These are phyloP conservation scores for Wickerhamiella galacta DNA, from an alignment of 805 yeast species.

Conservation along the genomic window DNA sequence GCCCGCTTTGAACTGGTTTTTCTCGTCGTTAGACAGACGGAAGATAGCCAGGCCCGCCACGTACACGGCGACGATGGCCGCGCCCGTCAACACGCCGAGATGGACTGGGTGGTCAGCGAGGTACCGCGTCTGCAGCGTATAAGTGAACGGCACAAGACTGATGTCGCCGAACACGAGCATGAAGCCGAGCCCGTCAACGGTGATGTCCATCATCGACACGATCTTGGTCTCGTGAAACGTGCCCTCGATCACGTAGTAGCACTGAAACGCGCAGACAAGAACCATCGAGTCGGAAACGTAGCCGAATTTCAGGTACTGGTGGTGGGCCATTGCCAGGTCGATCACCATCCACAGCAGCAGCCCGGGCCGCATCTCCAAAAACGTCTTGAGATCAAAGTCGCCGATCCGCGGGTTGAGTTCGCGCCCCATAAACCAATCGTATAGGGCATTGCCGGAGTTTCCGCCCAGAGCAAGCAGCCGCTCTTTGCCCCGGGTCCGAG, in stretches of 20 bases:
- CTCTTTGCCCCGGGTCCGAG: conserved; percentile 31
- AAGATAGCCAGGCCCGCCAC: conserved; percentile 62
- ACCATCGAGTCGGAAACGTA: conserved; percentile 53
- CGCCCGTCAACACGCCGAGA: conserved; percentile 29
- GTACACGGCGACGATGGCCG: conserved; percentile 32
- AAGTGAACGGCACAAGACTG: conserved; percentile 82
- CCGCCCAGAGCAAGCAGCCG: conserved; percentile 75
- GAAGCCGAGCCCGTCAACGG: conserved; percentile 93
- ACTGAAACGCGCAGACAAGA: conserved; percentile 52
- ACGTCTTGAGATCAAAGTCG: conserved; percentile 70
- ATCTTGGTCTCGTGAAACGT: conserved; percentile 81
- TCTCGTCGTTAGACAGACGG: conserved; percentile 70
- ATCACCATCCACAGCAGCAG: conserved; percentile 70
- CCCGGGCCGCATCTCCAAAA: conserved; percentile 91
- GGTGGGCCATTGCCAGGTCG: conserved; percentile 64
- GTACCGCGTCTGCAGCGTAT: conserved; percentile 72
- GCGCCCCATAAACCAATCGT: conserved; percentile 95
- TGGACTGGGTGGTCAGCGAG: conserved; percentile 45
- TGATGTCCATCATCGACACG: conserved; percentile 86
- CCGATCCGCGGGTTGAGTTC: conserved; percentile 88
- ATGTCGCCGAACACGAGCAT: conserved; percentile 93
- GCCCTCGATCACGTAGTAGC: conserved; percentile 78
- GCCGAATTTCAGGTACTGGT: conserved; percentile 50
- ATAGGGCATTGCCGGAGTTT: conserved; percentile 54
- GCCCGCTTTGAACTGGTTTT: conserved; percentile 69